phyloP scores from a whole-genome alignment of 2,329 filamentous ascomycete species.

The Aureobasidium sp. region DNA sequence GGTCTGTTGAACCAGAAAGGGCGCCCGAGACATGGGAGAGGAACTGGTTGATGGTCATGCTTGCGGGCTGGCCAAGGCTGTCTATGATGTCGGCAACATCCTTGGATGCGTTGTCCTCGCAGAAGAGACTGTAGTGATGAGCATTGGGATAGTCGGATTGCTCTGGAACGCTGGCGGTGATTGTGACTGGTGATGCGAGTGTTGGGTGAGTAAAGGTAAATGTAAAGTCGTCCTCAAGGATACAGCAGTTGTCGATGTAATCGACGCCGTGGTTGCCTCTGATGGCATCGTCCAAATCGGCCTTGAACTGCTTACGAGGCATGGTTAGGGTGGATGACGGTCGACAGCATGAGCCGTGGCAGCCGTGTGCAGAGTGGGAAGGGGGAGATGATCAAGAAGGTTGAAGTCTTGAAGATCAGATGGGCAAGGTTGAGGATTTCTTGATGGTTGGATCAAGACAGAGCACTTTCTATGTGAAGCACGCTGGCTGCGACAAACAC shows the following conservation, averaged over 20 bases:
- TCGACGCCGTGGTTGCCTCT: constrained; percentile 22
- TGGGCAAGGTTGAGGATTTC: neutral
- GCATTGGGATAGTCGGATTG: constrained; percentile 51
- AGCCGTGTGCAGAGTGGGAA: neutral
- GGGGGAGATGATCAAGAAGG: constrained; percentile 5
- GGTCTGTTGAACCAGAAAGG: constrained; percentile 31
- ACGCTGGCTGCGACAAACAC: neutral
- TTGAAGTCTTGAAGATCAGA: neutral
- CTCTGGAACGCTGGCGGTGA: constrained; percentile 33
- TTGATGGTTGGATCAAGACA: neutral
- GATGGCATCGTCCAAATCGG: constrained; percentile 43
- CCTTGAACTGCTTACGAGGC: constrained; percentile 58
- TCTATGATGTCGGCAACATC: constrained; percentile 38
- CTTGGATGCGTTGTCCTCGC: constrained; percentile 39
- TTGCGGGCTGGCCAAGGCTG: constrained; percentile 35
- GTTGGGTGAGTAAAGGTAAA: constrained; percentile 46
- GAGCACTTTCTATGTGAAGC: neutral
- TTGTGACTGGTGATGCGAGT: constrained; percentile 1
- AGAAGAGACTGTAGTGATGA: constrained; percentile 52
- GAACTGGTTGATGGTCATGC: constrained; percentile 42
- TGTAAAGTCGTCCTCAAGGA: constrained; percentile 61
- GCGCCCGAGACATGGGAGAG: constrained; percentile 38
- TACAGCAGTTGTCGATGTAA: constrained; percentile 47
- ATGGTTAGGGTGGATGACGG: constrained; percentile 34
- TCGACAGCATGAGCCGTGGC: neutral